Evolutionary conservation across 345 rosid genomes (phyloP), one percentile per base, ranked within the genome.

Genomic region (Corchorus capsularis): DNA sequence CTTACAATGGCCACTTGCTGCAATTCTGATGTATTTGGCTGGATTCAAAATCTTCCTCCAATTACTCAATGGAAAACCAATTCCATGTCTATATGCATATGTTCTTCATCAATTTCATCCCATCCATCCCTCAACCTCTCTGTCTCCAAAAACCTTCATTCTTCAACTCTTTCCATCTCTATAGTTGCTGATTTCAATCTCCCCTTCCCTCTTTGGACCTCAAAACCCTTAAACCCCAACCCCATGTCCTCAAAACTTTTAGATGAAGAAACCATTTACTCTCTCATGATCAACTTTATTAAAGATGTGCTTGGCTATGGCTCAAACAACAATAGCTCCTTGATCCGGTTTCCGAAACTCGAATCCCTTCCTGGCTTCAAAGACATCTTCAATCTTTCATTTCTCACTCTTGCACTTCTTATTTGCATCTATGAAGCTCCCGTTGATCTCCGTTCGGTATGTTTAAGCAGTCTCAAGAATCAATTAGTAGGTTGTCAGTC

Each of bases 341-440:
- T 80, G 66, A 52, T 84, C 53, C 86, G 73, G 75, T 65, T 89
- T 68, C 97, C 89, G 16, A 87, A 81, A 52, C 71, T 87, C 11
- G 61, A 69, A 11, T 81, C 74, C 13, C 68, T 55, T 46, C 63
- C 89, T 8, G 80, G 88, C 69, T 71, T 87, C 57, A 83, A 75
- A 76, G 93, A 83, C 68, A 77, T 90, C 37, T 91, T 94, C 78
- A 89, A 91, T 80, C 85, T 91, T 1, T 83, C 88, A 0, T 93
- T 93, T 73, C 82, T 89, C 81, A 87, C 97, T 20, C 88, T 94
- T 17, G 65, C 82, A 0, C 72, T 93, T 56, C 87, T 94, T 34
- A 75, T 94, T 4, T 91, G 94, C 82, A 84, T 90, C 87, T 93
- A 93, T 7, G 97, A 94, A 80, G 97, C 95, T 2, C 98, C 97